A percentile compares a stretch with the other conserved stretches of the same genome.
These are phyloP conservation scores for Diophrys appendiculata DNA, from an alignment of 73 alveolate species.

Conservation along the genomic window DNA sequence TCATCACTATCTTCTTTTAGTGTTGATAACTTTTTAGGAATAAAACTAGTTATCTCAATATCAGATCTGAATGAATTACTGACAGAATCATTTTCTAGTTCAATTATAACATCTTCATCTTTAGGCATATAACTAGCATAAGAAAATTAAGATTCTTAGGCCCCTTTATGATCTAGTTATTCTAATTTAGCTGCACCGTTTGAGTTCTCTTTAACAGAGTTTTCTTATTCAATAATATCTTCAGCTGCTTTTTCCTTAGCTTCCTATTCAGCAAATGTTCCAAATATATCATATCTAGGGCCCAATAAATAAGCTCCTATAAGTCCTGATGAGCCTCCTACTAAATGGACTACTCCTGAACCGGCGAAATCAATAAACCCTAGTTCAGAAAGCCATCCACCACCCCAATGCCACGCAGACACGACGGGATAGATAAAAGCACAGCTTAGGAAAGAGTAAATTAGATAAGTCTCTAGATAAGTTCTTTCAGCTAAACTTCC, in stretches of 20 bases:
- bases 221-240: conserved; percentile 23
- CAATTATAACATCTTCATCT: no score
- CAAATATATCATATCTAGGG: conserved; percentile 1
- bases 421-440: conserved; percentile 24
- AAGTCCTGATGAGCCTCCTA: conserved; percentile 54
- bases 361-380: conserved; percentile 51
- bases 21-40: no score
- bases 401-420: no score
- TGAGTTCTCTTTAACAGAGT: background rate
- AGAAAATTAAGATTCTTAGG: conserved; percentile 43
- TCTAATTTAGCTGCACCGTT: no score
- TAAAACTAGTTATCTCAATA: no score
- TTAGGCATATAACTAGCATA: no score
- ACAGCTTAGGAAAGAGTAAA: conserved; percentile 32
- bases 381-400: conserved; percentile 28
- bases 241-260: conserved; percentile 37
- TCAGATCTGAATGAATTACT: no score
- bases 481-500: conserved; percentile 58
- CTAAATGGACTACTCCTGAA: conserved; percentile 47
- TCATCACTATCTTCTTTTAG: no score
- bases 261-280: background rate
- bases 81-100: no score
- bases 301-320: conserved; percentile 48
- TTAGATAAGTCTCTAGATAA: conserved; percentile 25
- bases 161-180: conserved; percentile 29